Evolutionary conservation across 2,329 filamentous ascomycete species (phyloP).

Genomic region (Xylariaceae sp.): DNA sequence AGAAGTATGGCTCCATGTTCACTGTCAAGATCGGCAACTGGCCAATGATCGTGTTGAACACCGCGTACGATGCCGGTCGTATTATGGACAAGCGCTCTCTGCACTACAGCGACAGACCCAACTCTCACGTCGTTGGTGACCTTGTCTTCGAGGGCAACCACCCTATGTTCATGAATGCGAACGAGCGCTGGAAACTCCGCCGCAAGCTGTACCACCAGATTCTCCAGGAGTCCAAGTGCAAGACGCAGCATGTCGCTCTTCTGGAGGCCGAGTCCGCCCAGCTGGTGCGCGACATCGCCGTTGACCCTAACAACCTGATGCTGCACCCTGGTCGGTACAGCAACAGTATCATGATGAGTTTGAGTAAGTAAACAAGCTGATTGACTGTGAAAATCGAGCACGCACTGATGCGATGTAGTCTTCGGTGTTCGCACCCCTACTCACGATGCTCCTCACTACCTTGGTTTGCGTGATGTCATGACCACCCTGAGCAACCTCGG

Average conservation of each 20-base stretch:
- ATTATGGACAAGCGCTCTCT: constrained; percentile 1
- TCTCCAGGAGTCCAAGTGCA: constrained; percentile 4
- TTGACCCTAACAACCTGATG: not conserved
- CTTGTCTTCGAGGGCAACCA: constrained; percentile 5
- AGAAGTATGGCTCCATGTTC: constrained; percentile 1
- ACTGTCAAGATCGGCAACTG: not conserved
- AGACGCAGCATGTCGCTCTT: constrained; percentile 5
- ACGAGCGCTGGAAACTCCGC: not conserved
- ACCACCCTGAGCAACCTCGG: not conserved
- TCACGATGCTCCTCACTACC: constrained; percentile 1
- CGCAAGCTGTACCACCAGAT: constrained; percentile 3
- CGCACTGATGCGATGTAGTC: not conserved
- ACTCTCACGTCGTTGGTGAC: not conserved
- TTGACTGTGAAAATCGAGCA: not conserved
- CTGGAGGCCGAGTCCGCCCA: constrained; percentile 10
- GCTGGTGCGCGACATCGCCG: constrained; percentile 4
- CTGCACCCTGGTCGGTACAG: constrained; percentile 4
- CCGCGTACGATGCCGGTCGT: not conserved
- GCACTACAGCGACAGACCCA: constrained; percentile 5
- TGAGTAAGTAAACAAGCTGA: not conserved
- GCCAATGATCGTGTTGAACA: not conserved
- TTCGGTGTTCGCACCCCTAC: constrained; percentile 8
- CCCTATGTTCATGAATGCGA: constrained; percentile 6
- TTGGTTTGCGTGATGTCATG: constrained; percentile 1
- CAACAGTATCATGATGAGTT: constrained; percentile 11